phyloP scores from a whole-genome alignment of 2,329 filamentous ascomycete species.

The Leptographium flavum region DNA sequence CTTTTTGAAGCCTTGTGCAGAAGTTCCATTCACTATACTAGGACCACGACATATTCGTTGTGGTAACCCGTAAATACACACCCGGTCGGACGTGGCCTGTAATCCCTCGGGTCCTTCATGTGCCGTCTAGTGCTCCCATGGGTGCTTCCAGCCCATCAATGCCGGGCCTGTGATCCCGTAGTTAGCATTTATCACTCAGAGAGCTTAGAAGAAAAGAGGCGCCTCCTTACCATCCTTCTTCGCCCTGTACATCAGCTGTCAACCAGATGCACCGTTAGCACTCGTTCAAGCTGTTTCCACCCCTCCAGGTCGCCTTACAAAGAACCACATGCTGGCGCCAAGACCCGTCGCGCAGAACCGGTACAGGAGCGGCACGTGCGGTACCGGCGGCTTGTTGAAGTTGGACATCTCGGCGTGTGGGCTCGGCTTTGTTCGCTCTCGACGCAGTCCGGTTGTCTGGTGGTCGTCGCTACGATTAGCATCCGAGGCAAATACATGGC shows the following conservation, averaged over 20 bases:
- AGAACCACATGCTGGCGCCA: constrained; percentile 98
- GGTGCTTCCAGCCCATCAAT: constrained; percentile 86
- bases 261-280: constrained; percentile 4
- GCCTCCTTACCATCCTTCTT: constrained; percentile 68
- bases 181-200: constrained; percentile 3
- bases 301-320: constrained; percentile 38
- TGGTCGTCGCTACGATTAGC: too few species aligned
- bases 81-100: too few species aligned
- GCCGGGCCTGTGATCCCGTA: constrained; percentile 42
- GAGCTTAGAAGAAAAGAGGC: neutral
- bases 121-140: constrained; percentile 70
- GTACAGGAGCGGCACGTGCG: constrained; percentile 51
- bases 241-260: constrained; percentile 82
- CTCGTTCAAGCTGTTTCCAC: neutral
- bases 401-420: constrained; percentile 4
- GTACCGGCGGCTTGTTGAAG: constrained; percentile 15
- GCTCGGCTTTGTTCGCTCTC: too few species aligned
- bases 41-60: too few species aligned
- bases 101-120: too few species aligned
- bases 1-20: too few species aligned
- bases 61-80: too few species aligned
- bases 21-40: too few species aligned
- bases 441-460: too few species aligned
- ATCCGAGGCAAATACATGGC: neutral
- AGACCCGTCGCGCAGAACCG: constrained; percentile 75